Conservation (phyloP, 2,329 filamentous ascomycete genomes). For the Berkeleyomyces basicola region DNA sequence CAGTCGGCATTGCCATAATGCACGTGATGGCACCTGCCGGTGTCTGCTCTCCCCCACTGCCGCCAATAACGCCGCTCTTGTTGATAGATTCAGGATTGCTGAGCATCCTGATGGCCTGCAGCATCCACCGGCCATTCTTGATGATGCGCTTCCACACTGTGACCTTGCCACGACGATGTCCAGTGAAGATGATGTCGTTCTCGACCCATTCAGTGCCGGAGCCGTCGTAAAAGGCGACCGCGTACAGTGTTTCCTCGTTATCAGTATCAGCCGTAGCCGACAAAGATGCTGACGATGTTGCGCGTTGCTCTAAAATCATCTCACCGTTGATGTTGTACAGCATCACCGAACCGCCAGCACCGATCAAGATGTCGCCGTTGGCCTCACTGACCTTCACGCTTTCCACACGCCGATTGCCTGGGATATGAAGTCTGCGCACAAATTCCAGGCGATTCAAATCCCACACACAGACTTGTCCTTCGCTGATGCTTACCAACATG, state of each 20-base stretch:
- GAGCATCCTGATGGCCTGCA: slow-evolving; percentile 65
- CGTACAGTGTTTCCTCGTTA: slow-evolving; percentile 56
- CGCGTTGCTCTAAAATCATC: slow-evolving; percentile 62
- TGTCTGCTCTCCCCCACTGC: slow-evolving; percentile 33
- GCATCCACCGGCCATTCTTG: slow-evolving; percentile 36
- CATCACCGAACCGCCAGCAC: slow-evolving; percentile 55
- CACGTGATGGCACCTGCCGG: slow-evolving; percentile 60
- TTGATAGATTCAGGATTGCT: slow-evolving; percentile 50
- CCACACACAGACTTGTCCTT: slow-evolving; percentile 80
- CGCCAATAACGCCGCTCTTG: neutral
- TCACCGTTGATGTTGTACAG: slow-evolving; percentile 83
- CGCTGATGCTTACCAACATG: slow-evolving; percentile 64
- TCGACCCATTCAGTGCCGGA: slow-evolving; percentile 83
- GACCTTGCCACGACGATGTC: slow-evolving; percentile 67
- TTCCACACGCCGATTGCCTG: slow-evolving; percentile 40
- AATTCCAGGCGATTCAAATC: slow-evolving; percentile 84
- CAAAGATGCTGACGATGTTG: slow-evolving; percentile 34
- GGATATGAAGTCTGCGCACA: slow-evolving; percentile 49
- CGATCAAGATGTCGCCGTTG: slow-evolving; percentile 76
- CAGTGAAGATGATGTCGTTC: slow-evolving; percentile 72
- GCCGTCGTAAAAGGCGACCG: slow-evolving; percentile 87
- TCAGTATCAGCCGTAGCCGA: slow-evolving; percentile 21
- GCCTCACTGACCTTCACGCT: slow-evolving; percentile 80
- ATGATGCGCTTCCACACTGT: slow-evolving; percentile 54
- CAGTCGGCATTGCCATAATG: slow-evolving; percentile 64